Evolutionary conservation across 345 rosid genomes (phyloP).

Genomic region (Hypericum perforatum): DNA sequence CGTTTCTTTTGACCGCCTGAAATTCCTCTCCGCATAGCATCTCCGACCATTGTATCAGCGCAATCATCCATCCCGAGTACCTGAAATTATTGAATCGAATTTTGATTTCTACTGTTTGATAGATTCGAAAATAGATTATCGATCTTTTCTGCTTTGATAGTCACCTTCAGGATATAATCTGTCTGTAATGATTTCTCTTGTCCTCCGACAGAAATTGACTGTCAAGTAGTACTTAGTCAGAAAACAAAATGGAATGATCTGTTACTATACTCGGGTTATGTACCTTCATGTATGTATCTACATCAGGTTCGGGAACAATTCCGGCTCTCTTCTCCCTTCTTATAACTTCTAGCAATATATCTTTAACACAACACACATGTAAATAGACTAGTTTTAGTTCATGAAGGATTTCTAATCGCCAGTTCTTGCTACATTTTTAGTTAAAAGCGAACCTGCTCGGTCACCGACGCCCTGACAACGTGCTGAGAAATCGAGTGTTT

Average conservation of each 20-base stretch:
- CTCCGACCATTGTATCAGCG: slow-evolving; percentile 58
- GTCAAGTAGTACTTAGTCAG: background rate
- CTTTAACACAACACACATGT: slow-evolving; percentile 8
- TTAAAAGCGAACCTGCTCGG: slow-evolving; percentile 17
- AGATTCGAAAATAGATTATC: background rate
- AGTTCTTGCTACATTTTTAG: too few species aligned
- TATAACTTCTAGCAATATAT: slow-evolving; percentile 29
- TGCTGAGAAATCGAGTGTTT: slow-evolving; percentile 31
- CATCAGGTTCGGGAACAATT: slow-evolving; percentile 34
- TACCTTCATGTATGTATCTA: slow-evolving; percentile 53
- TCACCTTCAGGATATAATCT: slow-evolving; percentile 48
- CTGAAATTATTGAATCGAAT: slow-evolving; percentile 15
- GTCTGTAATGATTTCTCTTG: slow-evolving; percentile 35
- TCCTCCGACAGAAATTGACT: slow-evolving; percentile 44
- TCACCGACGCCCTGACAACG: slow-evolving; percentile 35
- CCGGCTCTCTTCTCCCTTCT: slow-evolving; percentile 41
- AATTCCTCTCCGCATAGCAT: slow-evolving; percentile 59
- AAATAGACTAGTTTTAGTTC: background rate
- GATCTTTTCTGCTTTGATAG: too few species aligned
- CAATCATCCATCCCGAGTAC: slow-evolving; percentile 60
- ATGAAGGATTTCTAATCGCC: background rate
- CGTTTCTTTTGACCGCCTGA: slow-evolving; percentile 49
- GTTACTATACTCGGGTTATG: too few species aligned
- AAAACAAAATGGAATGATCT: too few species aligned
- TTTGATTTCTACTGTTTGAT: background rate